Conservation (phyloP, 306 rosid species). For the Cicer pinnatifidum region DNA sequence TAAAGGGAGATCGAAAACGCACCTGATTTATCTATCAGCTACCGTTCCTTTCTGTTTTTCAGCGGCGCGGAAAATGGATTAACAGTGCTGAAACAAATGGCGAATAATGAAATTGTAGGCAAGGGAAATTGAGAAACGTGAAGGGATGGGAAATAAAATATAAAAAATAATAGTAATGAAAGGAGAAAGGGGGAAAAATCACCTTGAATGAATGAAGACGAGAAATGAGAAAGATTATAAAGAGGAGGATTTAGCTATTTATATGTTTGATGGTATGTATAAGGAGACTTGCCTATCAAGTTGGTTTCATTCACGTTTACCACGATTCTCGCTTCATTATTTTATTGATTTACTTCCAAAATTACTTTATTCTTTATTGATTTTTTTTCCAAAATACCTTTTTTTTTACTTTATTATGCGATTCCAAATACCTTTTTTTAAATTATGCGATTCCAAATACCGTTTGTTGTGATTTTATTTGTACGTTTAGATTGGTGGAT, state of each 20-base stretch:
- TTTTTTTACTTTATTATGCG: neutral
- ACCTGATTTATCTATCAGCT: slow-evolving; percentile 45
- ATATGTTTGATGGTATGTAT: slow-evolving; percentile 47
- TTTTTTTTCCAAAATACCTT: neutral
- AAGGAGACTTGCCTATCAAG: slow-evolving; percentile 43
- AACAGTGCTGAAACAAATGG: slow-evolving; percentile 24
- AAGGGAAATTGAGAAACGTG: neutral
- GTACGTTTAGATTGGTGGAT: no score
- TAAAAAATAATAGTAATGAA: neutral
- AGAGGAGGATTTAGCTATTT: slow-evolving; percentile 43
- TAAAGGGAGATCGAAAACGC: slow-evolving; percentile 24
- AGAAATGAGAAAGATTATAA: neutral
- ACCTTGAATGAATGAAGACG: slow-evolving; percentile 38
- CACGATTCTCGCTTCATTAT: slow-evolving; percentile 36
- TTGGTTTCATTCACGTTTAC: slow-evolving; percentile 39
- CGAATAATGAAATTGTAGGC: neutral
- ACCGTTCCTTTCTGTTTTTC: slow-evolving; percentile 4
- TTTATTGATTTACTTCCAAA: no score
- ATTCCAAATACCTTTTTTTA: no score
- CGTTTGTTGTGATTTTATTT: no score
- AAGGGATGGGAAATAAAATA: neutral
- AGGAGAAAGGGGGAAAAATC: neutral
- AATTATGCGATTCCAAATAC: no score
- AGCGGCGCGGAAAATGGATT: neutral
- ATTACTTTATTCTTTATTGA: neutral